These are phyloP conservation scores for Podaxis sp. DNA, from an alignment of 768 basidiomycete species.

Conservation along the genomic window DNA sequence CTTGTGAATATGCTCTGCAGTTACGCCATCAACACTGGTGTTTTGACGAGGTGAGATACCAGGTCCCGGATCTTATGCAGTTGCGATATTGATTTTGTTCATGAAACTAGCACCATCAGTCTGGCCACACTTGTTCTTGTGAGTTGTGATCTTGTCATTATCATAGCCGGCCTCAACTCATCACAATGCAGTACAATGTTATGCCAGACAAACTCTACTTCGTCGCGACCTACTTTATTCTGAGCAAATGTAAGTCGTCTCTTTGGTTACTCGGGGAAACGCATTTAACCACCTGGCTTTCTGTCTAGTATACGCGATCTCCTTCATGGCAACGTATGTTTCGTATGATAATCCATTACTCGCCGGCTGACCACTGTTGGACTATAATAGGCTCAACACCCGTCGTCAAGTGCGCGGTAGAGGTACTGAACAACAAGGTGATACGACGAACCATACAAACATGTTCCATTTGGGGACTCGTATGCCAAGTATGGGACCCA, in stretches of 20 bases:
- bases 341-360: neutral
- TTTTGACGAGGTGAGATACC: conserved; percentile 51
- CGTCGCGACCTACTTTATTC: conserved; percentile 58
- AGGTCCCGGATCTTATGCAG: neutral
- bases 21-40: conserved; percentile 69
- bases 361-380: neutral
- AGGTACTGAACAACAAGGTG: conserved; percentile 51
- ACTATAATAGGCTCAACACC: conserved; percentile 52
- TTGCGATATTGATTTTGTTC: conserved; percentile 8
- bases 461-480: conserved; percentile 51
- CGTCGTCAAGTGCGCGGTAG: conserved; percentile 52
- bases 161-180: conserved; percentile 3
- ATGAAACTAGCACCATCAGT: conserved; percentile 38
- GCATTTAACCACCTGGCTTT: conserved; percentile 4
- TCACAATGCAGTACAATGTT: conserved; percentile 49
- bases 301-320: conserved; percentile 56
- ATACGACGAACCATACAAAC: conserved; percentile 44
- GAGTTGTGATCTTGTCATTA: conserved; percentile 20
- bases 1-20: conserved; percentile 55
- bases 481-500: conserved; percentile 38
- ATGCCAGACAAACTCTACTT: conserved; percentile 59
- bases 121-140: conserved; percentile 57
- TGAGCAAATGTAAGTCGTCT: conserved; percentile 57
- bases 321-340: conserved; percentile 62
- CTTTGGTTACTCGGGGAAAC: neutral